phyloP scores from a whole-genome alignment of 2,329 filamentous ascomycete genomes.

The Teratosphaeria nubilosa region DNA sequence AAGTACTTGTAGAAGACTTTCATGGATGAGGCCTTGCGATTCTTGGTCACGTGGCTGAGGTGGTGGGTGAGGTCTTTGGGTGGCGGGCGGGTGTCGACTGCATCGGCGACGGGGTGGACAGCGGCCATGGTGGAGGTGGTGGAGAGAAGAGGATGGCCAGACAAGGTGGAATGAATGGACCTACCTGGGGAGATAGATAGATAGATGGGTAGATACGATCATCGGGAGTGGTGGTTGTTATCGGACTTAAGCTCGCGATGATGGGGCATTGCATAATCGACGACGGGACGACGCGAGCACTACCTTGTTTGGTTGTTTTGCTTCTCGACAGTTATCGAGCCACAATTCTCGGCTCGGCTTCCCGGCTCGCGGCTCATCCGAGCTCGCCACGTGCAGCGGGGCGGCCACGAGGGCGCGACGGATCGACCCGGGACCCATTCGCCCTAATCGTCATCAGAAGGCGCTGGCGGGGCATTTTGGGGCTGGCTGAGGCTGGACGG shows the following conservation, averaged over 20 bases:
- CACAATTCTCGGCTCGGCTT: not conserved
- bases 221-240: too few species aligned
- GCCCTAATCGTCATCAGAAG: not conserved
- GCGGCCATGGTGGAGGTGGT: not conserved
- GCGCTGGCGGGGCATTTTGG: not conserved
- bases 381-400: too few species aligned
- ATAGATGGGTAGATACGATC: too few species aligned
- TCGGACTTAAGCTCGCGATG: not conserved
- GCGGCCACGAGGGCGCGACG: too few species aligned
- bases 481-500: not conserved
- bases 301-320: too few species aligned
- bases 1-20: constrained; percentile 87
- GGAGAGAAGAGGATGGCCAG: not conserved
- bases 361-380: not conserved
- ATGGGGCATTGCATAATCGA: constrained; percentile 3
- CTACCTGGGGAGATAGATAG: not conserved
- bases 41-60: constrained; percentile 59
- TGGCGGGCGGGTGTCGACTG: constrained; percentile 23
- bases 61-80: constrained; percentile 74
- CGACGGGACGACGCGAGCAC: too few species aligned
- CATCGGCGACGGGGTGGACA: not conserved
- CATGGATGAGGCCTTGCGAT: constrained; percentile 54
- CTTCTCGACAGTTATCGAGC: too few species aligned
- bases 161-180: not conserved
- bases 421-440: not conserved